Conservation (phyloP, 192 early-diverging fungal species). For the Endogone sp. region DNA sequence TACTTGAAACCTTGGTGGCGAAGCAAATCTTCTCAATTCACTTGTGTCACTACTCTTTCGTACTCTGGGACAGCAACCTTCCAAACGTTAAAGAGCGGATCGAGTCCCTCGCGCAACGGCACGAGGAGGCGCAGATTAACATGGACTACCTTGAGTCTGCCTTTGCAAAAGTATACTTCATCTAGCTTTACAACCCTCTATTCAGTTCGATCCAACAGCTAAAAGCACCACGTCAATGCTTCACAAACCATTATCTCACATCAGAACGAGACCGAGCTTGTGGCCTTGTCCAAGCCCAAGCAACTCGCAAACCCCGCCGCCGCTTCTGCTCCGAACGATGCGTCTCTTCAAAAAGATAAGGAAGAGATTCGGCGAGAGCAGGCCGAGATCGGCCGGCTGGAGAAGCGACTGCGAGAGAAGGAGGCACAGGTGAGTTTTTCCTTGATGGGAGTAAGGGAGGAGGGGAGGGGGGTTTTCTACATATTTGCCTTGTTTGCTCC, state of each 20-base stretch:
- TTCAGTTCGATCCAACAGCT: too few relatives aligned
- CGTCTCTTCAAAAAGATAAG: background rate
- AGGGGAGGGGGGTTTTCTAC: too few relatives aligned
- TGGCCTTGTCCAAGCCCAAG: background rate
- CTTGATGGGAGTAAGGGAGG: too few relatives aligned
- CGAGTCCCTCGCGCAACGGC: slow-evolving; percentile 10
- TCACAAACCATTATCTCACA: background rate
- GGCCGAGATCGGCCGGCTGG: slow-evolving; percentile 1
- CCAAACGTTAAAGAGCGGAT: slow-evolving; percentile 6
- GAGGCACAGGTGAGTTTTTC: slow-evolving; percentile 3
- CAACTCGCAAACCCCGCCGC: background rate
- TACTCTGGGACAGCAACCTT: background rate
- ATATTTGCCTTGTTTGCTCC: background rate
- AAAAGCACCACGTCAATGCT: too few relatives aligned
- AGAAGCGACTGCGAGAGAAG: background rate
- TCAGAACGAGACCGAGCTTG: slow-evolving; percentile 7
- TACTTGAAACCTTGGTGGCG: background rate
- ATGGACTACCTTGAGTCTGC: slow-evolving; percentile 15
- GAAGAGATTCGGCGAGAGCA: background rate
- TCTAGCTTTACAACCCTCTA: background rate
- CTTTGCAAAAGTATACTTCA: background rate
- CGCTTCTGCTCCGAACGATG: background rate
- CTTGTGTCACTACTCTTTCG: background rate
- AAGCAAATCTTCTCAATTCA: too few relatives aligned
- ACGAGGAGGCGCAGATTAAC: slow-evolving; percentile 13